Base-by-base conservation (phyloP, 2,329 filamentous ascomycete genomes). In the Xylaria hypoxylon region DNA sequence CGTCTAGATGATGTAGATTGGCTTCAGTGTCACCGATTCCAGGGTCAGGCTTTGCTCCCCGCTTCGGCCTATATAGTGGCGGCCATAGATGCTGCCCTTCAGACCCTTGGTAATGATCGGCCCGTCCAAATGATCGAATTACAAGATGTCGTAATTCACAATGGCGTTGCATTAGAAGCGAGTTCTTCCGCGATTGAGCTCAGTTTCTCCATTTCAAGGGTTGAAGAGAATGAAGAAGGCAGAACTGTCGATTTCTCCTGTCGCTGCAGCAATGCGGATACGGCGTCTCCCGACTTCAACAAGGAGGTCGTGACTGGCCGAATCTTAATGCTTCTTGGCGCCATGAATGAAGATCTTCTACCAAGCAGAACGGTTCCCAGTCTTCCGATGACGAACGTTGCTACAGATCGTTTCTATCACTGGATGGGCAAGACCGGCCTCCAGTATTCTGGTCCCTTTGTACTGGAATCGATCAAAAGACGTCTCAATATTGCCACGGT, bases 351-450 rank as follows among this genome's bases (percentile, higher is more conserved):
- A 17, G 19, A 53, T 7, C 28, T 28, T 19, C 17, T 61, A 17
- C 59, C 59, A 2, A 24, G 15, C 4, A 52, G 59, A 10, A 22
- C 24, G 1, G 7, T 33, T 51, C 50, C 51, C 22, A 44, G 2
- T 24, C 55, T 68, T n/a, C 33, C 48, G 13, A 59, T 65, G 42
- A 64, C 47, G 7, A 51, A 65, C 13, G 55, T 68, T 15, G 22
- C 38, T 15, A 38, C 28, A 2, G 65, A 68, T 7, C 58, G 62
- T 22, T 70, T 70, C 31, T 70, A 70, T 28, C 5, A 15, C 8
- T 64, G 61, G 51, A 53, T 69, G 53, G 28, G 26, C 10, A 65
- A 57, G 24, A 51, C 42, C 24, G 61, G 61, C 35, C 51, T 67
- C 1, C 5, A 59, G 2, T 66, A 66, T 38, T 62, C 59, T 2